Evolutionary conservation across 768 basidiomycete genomes (phyloP).

Genomic region (Amanita rimosa): DNA sequence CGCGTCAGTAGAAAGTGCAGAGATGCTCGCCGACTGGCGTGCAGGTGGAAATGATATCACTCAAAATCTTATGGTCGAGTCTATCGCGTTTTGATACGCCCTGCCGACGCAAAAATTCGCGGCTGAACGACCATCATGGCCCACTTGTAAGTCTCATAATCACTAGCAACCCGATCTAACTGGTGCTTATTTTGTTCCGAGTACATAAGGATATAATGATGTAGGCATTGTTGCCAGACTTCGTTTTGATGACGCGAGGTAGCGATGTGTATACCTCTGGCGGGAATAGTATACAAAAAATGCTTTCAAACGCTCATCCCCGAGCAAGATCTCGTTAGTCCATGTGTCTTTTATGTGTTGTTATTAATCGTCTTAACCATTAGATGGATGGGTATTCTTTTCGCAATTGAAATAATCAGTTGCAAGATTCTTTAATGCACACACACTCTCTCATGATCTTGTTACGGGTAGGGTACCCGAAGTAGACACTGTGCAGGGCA

Average conservation of each 20-base stretch:
- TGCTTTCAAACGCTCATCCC: constrained; percentile 23
- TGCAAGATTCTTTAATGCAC: too few relatives aligned
- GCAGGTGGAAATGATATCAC: background rate
- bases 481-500: too few relatives aligned
- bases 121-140: constrained; percentile 33
- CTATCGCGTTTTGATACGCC: background rate
- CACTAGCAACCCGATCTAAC: background rate
- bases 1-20: background rate
- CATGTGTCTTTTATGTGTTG: too few relatives aligned
- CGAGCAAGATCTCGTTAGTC: constrained; percentile 41
- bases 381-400: too few relatives aligned
- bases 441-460: too few relatives aligned
- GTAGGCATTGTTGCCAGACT: background rate
- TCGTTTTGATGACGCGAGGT: background rate
- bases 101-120: constrained; percentile 25
- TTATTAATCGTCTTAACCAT: too few relatives aligned
- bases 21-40: background rate
- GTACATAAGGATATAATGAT: constrained; percentile 28
- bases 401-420: too few relatives aligned
- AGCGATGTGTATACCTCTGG: constrained; percentile 12
- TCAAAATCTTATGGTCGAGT: background rate
- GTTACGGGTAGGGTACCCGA: too few relatives aligned
- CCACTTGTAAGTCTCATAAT: constrained; percentile 26
- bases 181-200: constrained; percentile 26
- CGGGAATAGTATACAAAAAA: constrained; percentile 31